Percentiles rank a stretch among this genome's conserved stretches.
These are phyloP conservation scores for Pterocarpus santalinus DNA, from an alignment of 306 rosid genomes.

Conservation along the genomic window DNA sequence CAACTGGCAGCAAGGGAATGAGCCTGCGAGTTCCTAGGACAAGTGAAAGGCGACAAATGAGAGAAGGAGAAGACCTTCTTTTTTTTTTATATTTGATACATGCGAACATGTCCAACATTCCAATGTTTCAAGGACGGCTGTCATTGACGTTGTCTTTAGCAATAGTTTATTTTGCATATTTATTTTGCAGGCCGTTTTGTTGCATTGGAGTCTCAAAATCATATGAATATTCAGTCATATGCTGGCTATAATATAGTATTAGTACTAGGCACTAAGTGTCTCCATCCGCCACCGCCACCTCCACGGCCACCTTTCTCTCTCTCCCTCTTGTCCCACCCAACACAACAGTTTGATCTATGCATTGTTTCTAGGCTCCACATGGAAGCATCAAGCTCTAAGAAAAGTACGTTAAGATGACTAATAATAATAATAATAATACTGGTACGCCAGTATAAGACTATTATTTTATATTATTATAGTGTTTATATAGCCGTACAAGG, in stretches of 20 bases:
- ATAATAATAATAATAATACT: no score
- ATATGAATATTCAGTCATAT: not conserved
- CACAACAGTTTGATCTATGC: not conserved
- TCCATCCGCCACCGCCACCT: not conserved
- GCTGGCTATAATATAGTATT: not conserved
- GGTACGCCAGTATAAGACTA: no score
- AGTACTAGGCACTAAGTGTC: not conserved
- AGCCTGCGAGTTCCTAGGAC: constrained; percentile 38
- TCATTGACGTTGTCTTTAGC: constrained; percentile 29
- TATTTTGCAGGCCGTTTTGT: constrained; percentile 45
- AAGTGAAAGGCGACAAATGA: constrained; percentile 56
- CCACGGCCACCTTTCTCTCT: not conserved
- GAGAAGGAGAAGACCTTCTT: constrained; percentile 25
- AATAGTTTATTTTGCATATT: not conserved
- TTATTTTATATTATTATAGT: not conserved
- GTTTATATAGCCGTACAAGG: not conserved
- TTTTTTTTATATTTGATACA: not conserved
- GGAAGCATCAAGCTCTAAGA: constrained; percentile 16
- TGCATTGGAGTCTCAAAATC: constrained; percentile 7
- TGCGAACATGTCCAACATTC: not conserved
- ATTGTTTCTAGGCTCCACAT: not conserved
- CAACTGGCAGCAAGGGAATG: constrained; percentile 62
- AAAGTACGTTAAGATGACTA: not conserved
- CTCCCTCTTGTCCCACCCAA: not conserved
- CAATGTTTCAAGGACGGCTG: constrained; percentile 52